These are phyloP conservation scores for Medicago arabica DNA, from an alignment of 306 rosid genomes.

Conservation along the genomic window DNA sequence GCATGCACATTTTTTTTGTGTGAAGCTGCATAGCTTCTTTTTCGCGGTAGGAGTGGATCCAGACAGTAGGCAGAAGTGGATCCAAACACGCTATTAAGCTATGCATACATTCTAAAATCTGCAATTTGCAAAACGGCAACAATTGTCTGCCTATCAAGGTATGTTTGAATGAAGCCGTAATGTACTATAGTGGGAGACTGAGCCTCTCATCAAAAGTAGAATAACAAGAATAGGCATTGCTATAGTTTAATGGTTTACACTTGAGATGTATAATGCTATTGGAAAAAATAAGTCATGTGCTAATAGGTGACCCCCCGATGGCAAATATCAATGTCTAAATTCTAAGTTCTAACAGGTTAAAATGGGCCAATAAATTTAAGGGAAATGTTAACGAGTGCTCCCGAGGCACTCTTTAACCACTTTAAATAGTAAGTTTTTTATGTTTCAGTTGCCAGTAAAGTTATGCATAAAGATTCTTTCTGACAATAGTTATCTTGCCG, in stretches of 20 bases:
- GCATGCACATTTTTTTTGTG: no score
- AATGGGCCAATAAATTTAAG: not conserved
- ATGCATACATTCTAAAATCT: not conserved
- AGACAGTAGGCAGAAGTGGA: no score
- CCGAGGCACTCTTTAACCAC: no score
- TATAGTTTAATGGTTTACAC: not conserved
- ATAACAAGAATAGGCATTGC: not conserved
- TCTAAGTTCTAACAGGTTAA: not conserved
- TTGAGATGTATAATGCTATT: not conserved
- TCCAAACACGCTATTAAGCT: no score
- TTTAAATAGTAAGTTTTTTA: no score
- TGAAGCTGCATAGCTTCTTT: no score
- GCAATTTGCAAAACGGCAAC: not conserved
- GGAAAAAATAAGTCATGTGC: not conserved
- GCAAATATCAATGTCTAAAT: not conserved
- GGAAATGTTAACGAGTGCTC: no score
- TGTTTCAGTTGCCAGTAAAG: not conserved
- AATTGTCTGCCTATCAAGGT: not conserved
- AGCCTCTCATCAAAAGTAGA: not conserved
- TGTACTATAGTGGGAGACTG: not conserved
- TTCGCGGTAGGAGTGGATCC: no score
- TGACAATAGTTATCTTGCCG: not conserved
- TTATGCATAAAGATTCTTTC: slow-evolving; percentile 17
- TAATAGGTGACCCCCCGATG: not conserved
- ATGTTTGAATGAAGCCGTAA: not conserved